These are phyloP conservation scores for Luvunga scandens DNA, from an alignment of 345 rosid genomes.

Conservation along the genomic window DNA sequence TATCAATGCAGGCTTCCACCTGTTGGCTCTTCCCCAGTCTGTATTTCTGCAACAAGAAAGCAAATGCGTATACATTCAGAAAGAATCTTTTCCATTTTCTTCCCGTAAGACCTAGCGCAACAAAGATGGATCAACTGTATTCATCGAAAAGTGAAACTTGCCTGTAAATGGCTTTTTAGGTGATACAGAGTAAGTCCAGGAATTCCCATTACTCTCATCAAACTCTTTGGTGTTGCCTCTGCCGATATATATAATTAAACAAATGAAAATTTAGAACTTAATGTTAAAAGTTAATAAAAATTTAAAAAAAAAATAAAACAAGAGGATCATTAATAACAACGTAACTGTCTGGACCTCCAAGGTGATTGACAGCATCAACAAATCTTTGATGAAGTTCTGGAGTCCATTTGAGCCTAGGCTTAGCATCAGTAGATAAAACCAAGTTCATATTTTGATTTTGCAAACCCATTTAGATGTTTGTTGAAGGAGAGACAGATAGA, in stretches of 20 bases:
- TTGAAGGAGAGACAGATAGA: conserved; percentile 18
- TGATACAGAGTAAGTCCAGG: conserved; percentile 93
- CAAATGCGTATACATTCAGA: neutral
- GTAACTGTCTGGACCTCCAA: conserved; percentile 91
- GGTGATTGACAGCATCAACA: conserved; percentile 70
- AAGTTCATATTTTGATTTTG: conserved; percentile 63
- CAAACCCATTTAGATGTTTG: conserved; percentile 29
- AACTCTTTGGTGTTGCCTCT: conserved; percentile 96
- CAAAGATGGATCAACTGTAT: conserved; percentile 9
- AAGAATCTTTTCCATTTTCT: neutral
- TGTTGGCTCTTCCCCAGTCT: conserved; percentile 84
- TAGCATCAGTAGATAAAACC: conserved; percentile 82
- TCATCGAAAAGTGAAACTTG: conserved; percentile 15
- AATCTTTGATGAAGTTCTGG: conserved; percentile 88
- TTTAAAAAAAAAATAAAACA: neutral
- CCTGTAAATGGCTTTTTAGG: conserved; percentile 97
- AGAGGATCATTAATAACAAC: conserved; percentile 22
- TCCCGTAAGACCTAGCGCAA: neutral
- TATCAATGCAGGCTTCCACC: conserved; percentile 31
- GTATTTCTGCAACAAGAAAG: conserved; percentile 62
- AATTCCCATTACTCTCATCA: conserved; percentile 81
- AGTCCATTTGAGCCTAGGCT: conserved; percentile 97
- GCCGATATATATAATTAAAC: conserved; percentile 11
- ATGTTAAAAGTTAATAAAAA: neutral
- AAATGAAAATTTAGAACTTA: conserved; percentile 13